phyloP scores from a whole-genome alignment of 148 eudicot species.

The Camellia japonica region DNA sequence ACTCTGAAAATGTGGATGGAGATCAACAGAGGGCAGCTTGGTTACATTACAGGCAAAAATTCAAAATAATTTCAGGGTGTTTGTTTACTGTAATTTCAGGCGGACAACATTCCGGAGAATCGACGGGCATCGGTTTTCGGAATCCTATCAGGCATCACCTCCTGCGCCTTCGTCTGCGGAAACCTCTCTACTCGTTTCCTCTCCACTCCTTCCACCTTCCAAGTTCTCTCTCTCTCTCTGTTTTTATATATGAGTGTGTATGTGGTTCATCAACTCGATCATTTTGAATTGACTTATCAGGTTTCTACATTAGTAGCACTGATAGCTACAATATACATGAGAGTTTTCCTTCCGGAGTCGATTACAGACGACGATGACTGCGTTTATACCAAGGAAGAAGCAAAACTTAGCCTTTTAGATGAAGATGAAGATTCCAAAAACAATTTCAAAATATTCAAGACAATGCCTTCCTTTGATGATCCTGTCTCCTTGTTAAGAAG shows the following conservation, averaged over 20 bases:
- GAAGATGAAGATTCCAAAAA: no score
- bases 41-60: no score
- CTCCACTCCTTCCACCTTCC: slow-evolving; percentile 44
- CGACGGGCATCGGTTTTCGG: slow-evolving; percentile 49
- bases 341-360: no score
- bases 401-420: no score
- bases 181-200: slow-evolving; percentile 55
- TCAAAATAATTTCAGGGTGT: no score
- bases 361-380: no score
- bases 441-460: slow-evolving; percentile 29
- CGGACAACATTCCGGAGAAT: slow-evolving; percentile 41
- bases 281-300: slow-evolving; percentile 20
- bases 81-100: slow-evolving; percentile 28
- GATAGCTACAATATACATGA: slow-evolving; percentile 26
- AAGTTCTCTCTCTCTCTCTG: slow-evolving; percentile 24
- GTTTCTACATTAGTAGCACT: slow-evolving; percentile 37
- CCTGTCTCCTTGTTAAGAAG: slow-evolving; percentile 36
- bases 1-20: no score
- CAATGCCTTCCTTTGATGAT: slow-evolving; percentile 36
- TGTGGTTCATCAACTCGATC: not conserved
- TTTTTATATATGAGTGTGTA: not conserved
- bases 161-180: slow-evolving; percentile 56
- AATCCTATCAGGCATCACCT: slow-evolving; percentile 42
- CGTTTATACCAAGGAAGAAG: no score
- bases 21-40: no score